A percentile compares a stretch with the other conserved stretches of the same genome.
Evolutionary conservation across 2,329 filamentous ascomycete species (phyloP).

Genomic region (Aspergillus ruber): DNA sequence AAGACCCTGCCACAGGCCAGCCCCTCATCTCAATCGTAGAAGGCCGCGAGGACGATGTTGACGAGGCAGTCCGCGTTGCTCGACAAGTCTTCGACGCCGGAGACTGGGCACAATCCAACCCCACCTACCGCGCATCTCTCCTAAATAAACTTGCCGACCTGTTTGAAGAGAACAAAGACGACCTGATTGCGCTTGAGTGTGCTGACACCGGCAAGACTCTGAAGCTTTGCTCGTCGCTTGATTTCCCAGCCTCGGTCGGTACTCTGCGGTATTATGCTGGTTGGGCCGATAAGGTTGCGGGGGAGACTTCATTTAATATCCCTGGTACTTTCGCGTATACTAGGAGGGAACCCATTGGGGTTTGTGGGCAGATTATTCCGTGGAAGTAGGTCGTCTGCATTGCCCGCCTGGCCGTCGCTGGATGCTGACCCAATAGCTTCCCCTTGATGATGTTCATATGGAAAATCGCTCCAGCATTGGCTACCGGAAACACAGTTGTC

Average conservation of each 20-base stretch:
- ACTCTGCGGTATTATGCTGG: constrained; percentile 75
- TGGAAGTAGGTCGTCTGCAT: constrained; percentile 51
- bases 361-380: constrained; percentile 79
- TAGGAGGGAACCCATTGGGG: constrained; percentile 66
- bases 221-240: neutral
- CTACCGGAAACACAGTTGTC: constrained; percentile 56
- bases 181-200: neutral
- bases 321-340: constrained; percentile 79
- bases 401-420: neutral
- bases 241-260: neutral
- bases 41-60: neutral
- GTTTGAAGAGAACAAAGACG: neutral
- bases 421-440: constrained; percentile 41
- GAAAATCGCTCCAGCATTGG: constrained; percentile 69
- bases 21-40: neutral
- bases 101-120: neutral
- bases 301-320: constrained; percentile 72
- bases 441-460: constrained; percentile 73
- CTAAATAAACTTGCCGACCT: neutral
- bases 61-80: neutral
- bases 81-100: neutral
- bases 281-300: constrained; percentile 89
- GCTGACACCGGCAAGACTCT: neutral
- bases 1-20: neutral
- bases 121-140: neutral